Evolutionary conservation across 2,329 filamentous ascomycete genomes (phyloP).

Genomic region (Aspergillus luchuensis): DNA sequence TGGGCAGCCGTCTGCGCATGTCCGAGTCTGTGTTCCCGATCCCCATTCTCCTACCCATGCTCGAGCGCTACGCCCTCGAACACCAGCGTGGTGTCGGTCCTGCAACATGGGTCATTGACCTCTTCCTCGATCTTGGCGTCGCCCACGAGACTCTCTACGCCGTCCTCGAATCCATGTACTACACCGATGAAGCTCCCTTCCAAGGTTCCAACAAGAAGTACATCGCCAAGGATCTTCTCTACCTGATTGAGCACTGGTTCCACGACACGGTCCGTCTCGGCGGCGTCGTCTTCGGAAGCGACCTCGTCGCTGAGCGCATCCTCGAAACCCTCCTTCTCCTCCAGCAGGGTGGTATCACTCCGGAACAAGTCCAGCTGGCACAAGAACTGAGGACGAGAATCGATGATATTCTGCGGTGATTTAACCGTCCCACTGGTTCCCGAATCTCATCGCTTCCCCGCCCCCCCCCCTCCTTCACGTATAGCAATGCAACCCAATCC

Average conservation of each 20-base stretch:
- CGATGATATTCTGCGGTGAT: conserved; percentile 42
- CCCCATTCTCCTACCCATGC: conserved; percentile 55
- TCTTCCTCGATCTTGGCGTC: conserved; percentile 65
- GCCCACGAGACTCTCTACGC: conserved; percentile 63
- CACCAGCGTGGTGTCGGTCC: conserved; percentile 51
- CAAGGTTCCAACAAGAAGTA: conserved; percentile 57
- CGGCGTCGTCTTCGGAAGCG: conserved; percentile 60
- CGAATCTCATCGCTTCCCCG: neutral
- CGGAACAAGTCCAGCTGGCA: conserved; percentile 40
- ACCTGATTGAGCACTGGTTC: conserved; percentile 64
- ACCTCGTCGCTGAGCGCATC: conserved; percentile 56
- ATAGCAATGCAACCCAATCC: neutral
- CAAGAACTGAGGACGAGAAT: conserved; percentile 47
- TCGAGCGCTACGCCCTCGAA: conserved; percentile 57
- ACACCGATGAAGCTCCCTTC: conserved; percentile 67
- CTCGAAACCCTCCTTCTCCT: conserved; percentile 50
- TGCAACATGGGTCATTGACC: conserved; percentile 63
- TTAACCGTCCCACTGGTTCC: neutral
- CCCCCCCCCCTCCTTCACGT: neutral
- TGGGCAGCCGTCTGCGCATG: conserved; percentile 59
- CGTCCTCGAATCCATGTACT: conserved; percentile 67
- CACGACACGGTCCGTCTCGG: conserved; percentile 57
- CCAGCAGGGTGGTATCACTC: conserved; percentile 46
- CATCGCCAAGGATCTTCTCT: conserved; percentile 64
- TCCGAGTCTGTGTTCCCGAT: conserved; percentile 60